Conservation (phyloP, 73 alveolate genomes). For the Paramecium pentaurelia region DNA sequence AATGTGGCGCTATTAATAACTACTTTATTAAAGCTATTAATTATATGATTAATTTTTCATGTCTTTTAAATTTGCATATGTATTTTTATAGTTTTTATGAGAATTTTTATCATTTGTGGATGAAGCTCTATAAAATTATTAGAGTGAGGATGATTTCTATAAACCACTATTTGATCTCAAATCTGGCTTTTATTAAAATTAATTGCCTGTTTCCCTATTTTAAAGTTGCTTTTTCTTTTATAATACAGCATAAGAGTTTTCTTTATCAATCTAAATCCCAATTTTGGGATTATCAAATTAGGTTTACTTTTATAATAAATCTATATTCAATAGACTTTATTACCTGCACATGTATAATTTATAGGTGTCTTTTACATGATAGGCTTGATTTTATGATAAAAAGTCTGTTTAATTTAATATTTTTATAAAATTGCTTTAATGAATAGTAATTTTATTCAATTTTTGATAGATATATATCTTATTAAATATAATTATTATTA, state of each 20-base stretch:
- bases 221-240: not conserved
- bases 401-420: slow-evolving; percentile 32
- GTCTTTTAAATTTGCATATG: not conserved
- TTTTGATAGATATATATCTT: not conserved
- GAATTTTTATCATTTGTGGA: slow-evolving; percentile 23
- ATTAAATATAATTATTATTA: not conserved
- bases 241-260: slow-evolving; percentile 24
- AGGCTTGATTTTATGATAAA: not conserved
- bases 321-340: not conserved
- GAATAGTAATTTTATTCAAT: not conserved
- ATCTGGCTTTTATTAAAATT: not conserved
- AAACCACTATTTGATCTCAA: not conserved
- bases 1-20: not conserved
- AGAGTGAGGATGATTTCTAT: not conserved
- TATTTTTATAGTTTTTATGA: not conserved
- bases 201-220: not conserved
- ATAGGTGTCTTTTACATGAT: not conserved
- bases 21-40: not conserved
- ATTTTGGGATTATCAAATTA: not conserved
- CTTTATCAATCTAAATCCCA: not conserved
- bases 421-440: not conserved
- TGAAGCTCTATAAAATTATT: not conserved
- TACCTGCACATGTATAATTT: not conserved
- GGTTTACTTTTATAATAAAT: not conserved
- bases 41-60: not conserved